Percentiles rank a stretch among this genome's conserved stretches.
phyloP scores from a whole-genome alignment of 2,329 filamentous ascomycete species.

The Cephalotrichum gorgonifer region DNA sequence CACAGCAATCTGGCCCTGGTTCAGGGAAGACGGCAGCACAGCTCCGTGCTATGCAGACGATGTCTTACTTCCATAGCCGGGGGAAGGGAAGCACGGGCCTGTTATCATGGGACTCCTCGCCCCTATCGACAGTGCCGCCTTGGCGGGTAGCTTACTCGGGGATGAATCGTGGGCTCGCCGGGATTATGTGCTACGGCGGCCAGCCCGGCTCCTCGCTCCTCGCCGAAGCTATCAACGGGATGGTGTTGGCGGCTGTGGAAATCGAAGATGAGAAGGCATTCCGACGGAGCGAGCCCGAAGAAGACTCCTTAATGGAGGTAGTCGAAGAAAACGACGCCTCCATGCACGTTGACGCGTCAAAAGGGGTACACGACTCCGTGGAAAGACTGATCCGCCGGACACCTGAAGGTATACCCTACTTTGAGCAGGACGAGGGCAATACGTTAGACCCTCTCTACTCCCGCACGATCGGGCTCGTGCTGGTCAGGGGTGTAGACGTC shows the following conservation, averaged over 20 bases:
- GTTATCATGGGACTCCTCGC: slow-evolving; percentile 37
- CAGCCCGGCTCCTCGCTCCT: slow-evolving; percentile 48
- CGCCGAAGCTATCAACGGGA: slow-evolving; percentile 57
- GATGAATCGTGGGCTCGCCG: slow-evolving; percentile 42
- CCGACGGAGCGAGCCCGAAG: slow-evolving; percentile 12
- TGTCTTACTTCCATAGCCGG: slow-evolving; percentile 62
- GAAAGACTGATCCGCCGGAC: slow-evolving; percentile 20
- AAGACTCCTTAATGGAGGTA: too few species aligned
- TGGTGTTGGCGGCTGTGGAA: slow-evolving; percentile 56
- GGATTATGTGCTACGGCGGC: slow-evolving; percentile 58
- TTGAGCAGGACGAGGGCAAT: slow-evolving; percentile 41
- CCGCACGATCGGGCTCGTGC: slow-evolving; percentile 49
- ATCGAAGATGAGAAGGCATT: slow-evolving; percentile 46
- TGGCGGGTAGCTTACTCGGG: slow-evolving; percentile 52
- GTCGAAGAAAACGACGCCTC: slow-evolving; percentile 8
- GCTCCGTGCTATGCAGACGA: slow-evolving; percentile 63
- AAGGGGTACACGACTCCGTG: not conserved
- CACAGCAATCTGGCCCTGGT: slow-evolving; percentile 42
- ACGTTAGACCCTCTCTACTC: slow-evolving; percentile 51
- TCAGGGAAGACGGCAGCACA: slow-evolving; percentile 53
- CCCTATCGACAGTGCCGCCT: slow-evolving; percentile 47
- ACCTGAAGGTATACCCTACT: slow-evolving; percentile 50
- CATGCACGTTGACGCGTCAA: slow-evolving; percentile 10
- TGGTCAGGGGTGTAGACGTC: slow-evolving; percentile 60
- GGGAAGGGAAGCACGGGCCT: not conserved